Percentiles rank a stretch among this genome's conserved stretches.
Conservation (phyloP, 176 grass and related monocot species). For the Pontederia paniculata region DNA sequence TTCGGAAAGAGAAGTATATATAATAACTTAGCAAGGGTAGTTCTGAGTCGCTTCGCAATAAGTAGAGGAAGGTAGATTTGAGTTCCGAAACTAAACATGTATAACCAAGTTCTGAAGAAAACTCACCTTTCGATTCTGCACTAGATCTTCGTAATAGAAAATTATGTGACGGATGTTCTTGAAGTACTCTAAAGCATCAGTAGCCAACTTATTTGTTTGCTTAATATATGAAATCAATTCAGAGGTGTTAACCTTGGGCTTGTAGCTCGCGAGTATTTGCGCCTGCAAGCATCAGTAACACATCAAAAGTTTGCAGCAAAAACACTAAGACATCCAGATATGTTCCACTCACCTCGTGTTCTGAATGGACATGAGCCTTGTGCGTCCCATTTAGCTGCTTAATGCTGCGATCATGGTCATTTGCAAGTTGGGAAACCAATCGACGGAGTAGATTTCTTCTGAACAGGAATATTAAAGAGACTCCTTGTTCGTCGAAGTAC, state of each 20-base stretch:
- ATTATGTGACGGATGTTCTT: constrained; percentile 54
- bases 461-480: constrained; percentile 74
- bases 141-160: constrained; percentile 90
- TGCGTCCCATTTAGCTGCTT: constrained; percentile 94
- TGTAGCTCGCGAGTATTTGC: constrained; percentile 70
- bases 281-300: constrained; percentile 28
- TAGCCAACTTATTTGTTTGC: constrained; percentile 33
- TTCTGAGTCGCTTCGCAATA: not conserved
- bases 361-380: constrained; percentile 62
- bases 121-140: constrained; percentile 55
- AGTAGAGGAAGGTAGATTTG: not conserved
- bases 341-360: constrained; percentile 33
- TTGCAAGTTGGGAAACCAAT: constrained; percentile 75
- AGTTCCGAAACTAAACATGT: not conserved
- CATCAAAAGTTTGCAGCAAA: not conserved
- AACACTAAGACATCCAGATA: not conserved
- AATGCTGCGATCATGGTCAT: constrained; percentile 48
- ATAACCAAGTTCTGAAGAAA: not conserved
- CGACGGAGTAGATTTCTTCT: constrained; percentile 80
- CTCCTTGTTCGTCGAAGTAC: constrained; percentile 78
- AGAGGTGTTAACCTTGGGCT: constrained; percentile 50
- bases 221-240: constrained; percentile 45
- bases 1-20: constrained; percentile 24
- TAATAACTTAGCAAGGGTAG: constrained; percentile 1
- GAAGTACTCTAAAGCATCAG: constrained; percentile 54